Evolutionary conservation across 2,329 filamentous ascomycete genomes (phyloP), one percentile per base, ranked within the genome.

Genomic region (Colletotrichum sp.): DNA sequence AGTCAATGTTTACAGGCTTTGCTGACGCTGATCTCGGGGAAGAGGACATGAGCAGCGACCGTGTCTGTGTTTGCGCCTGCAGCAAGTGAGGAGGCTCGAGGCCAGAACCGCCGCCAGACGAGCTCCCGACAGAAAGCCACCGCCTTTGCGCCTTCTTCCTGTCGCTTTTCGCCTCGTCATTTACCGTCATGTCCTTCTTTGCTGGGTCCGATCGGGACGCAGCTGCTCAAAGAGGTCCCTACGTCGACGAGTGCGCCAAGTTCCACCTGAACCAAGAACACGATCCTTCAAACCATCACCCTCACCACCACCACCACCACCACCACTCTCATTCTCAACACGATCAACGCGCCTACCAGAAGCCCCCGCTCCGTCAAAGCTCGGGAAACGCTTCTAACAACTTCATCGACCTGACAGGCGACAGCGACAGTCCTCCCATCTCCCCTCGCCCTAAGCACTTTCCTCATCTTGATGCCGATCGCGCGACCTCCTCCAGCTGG

Each of bases 31-130:
- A 75, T 52, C 62, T 55, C 55, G 59, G 66, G 65, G 75, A 71
- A 71, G 74, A 74, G 74, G 75, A 71, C 72, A 75, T 76, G 75
- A 72, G 74, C 59, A 75, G 72, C 63, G 66, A 75, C 65, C 65
- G 74, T 69, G 72, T 76, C 67, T 67, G 71, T 76, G 72, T 75
- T 70, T 71, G 75, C 71, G 75, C 70, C 48, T 48, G 70, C 59
- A 71, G 60, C 71, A 74, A 76, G 64, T 75, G 71, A 70, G 75
- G 72, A 68, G 74, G 74, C 75, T 62, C 26, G 57, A 75, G 72
- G 71, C 62, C 67, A 55, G 44, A 66, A 67, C 66, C 60, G 39
- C 52, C 24, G 44, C 32, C 62, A 60, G 28, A 39, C 55, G 28
- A 34, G 16, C 7, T 32, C 66, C 32, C 24, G 48, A 36, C 26